Conservation (phyloP, 73 alveolate species). For the Loxodes magnus region DNA sequence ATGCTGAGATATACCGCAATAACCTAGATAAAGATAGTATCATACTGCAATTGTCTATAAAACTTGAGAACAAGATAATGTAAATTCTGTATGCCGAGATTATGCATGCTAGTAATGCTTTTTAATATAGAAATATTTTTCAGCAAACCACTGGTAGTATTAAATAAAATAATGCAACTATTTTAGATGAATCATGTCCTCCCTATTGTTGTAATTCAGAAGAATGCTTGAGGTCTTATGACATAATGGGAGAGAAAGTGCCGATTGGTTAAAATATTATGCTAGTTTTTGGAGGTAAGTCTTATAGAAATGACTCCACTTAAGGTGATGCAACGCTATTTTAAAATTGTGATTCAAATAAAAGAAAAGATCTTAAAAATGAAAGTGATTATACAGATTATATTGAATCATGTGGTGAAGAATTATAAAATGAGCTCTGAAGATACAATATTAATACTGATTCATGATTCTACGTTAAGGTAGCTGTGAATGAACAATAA, state of each 20-base stretch:
- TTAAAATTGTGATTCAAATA: constrained; percentile 17
- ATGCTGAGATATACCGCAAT: too few species aligned
- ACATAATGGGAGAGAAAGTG: constrained; percentile 29
- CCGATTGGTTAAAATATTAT: constrained; percentile 30
- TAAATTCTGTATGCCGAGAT: constrained; percentile 20
- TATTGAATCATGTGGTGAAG: constrained; percentile 37
- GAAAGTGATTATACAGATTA: constrained; percentile 9
- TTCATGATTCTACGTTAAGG: constrained; percentile 29
- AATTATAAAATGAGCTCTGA: constrained; percentile 44
- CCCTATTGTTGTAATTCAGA: constrained; percentile 29
- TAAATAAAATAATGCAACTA: neutral
- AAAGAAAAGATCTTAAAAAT: neutral
- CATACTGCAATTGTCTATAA: constrained; percentile 19
- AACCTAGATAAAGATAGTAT: too few species aligned
- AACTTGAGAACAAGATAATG: constrained; percentile 19
- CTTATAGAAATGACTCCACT: constrained; percentile 27
- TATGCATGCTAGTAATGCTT: constrained; percentile 22
- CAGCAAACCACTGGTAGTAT: constrained; percentile 4
- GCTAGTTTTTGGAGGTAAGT: constrained; percentile 46
- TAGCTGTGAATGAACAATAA: constrained; percentile 22
- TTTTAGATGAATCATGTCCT: constrained; percentile 25
- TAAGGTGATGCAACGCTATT: constrained; percentile 15
- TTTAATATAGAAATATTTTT: constrained; percentile 18
- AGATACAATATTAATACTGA: constrained; percentile 28
- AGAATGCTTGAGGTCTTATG: constrained; percentile 26